A percentile compares a stretch with the other conserved stretches of the same genome.
Conservation (phyloP, 1,139 yeast genomes). For the Schizosaccharomyces versatilis region DNA sequence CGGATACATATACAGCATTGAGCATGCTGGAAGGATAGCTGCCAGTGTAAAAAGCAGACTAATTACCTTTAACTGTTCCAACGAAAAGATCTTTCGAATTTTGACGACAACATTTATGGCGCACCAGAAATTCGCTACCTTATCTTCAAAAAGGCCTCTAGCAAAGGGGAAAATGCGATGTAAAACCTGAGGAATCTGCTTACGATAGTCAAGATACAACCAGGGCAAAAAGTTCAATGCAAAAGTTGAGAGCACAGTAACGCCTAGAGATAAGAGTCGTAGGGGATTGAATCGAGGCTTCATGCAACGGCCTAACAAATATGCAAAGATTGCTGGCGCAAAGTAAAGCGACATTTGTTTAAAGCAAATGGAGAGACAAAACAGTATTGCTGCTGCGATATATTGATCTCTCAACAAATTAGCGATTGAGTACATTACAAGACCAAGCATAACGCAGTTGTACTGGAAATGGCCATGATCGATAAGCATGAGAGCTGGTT, state of each 20-base stretch:
- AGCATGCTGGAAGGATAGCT: constrained; percentile 46
- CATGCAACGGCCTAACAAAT: constrained; percentile 33
- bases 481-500: constrained; percentile 55
- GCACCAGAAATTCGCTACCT: constrained; percentile 96
- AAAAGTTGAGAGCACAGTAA: constrained; percentile 39
- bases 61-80: constrained; percentile 31
- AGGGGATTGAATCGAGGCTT: constrained; percentile 16
- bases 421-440: constrained; percentile 44
- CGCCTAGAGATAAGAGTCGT: constrained; percentile 26
- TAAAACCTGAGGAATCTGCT: constrained; percentile 21
- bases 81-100: constrained; percentile 34
- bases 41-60: constrained; percentile 40
- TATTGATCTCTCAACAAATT: constrained; percentile 43
- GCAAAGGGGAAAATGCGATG: constrained; percentile 72
- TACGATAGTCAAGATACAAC: constrained; percentile 19
- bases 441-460: constrained; percentile 83
- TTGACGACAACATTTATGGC: constrained; percentile 58
- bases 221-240: constrained; percentile 40
- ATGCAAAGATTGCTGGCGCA: constrained; percentile 70
- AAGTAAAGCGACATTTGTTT: constrained; percentile 93
- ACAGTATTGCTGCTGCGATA: constrained; percentile 53
- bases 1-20: constrained; percentile 32
- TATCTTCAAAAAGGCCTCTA: constrained; percentile 92
- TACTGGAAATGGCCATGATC: constrained; percentile 95
- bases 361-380: constrained; percentile 56